Percentiles rank a stretch among this genome's conserved stretches.
These are phyloP conservation scores for Kwoniella pini DNA, from an alignment of 768 basidiomycete species.

Conservation along the genomic window DNA sequence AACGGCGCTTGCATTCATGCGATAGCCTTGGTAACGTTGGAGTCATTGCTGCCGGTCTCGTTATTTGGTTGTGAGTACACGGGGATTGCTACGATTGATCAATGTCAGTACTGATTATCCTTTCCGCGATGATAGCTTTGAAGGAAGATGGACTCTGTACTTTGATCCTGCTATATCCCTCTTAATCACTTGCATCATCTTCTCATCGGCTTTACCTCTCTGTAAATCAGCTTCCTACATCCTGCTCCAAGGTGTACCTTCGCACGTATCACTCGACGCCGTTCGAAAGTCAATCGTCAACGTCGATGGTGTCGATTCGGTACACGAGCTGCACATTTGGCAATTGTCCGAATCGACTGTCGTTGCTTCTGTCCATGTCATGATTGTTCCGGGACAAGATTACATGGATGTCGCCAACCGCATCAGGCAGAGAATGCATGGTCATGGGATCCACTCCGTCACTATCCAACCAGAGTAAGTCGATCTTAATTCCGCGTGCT, in stretches of 20 bases:
- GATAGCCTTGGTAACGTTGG: conserved; percentile 91
- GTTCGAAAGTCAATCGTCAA: conserved; percentile 76
- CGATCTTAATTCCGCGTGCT: too few species aligned
- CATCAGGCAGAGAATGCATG: conserved; percentile 80
- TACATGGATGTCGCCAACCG: conserved; percentile 87
- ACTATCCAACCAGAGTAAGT: conserved; percentile 84
- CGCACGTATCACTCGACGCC: conserved; percentile 83
- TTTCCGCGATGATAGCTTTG: conserved; percentile 56
- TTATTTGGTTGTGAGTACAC: conserved; percentile 79
- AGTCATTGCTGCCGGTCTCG: conserved; percentile 88
- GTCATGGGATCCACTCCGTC: conserved; percentile 89
- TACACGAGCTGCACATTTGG: conserved; percentile 93
- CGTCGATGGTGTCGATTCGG: conserved; percentile 79
- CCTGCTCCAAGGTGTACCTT: conserved; percentile 88
- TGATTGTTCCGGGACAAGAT: conserved; percentile 74
- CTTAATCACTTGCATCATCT: conserved; percentile 93
- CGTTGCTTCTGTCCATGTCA: conserved; percentile 93
- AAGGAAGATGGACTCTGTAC: conserved; percentile 83
- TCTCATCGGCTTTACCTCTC: conserved; percentile 89
- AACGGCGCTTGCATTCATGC: not conserved
- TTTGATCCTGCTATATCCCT: conserved; percentile 91
- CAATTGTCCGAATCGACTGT: conserved; percentile 93
- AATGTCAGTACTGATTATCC: not conserved
- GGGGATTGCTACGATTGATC: too few species aligned
- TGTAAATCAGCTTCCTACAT: conserved; percentile 87